Base-by-base conservation (phyloP, 768 basidiomycete genomes). In the Mrakia gelida region DNA sequence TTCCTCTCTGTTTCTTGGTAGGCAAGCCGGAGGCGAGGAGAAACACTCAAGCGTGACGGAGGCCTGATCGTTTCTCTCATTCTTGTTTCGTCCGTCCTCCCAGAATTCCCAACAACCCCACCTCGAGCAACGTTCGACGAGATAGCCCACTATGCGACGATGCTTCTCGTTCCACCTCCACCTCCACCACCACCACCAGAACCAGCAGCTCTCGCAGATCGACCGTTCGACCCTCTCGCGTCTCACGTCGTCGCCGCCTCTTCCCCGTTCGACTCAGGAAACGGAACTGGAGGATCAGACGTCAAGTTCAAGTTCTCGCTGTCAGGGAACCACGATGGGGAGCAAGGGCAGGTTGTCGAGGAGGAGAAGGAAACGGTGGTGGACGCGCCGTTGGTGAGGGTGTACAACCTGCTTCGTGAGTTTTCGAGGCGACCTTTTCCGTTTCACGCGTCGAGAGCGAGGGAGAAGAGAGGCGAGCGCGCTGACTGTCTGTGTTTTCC, bases 341-440 rank as follows among this genome's bases (percentile, higher is more conserved):
- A 26, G 16, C 30, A 32, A 15, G 68, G 6, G 8, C 32, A 34
- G 11, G 28, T n/a, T 2, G 38, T 16, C 1, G 30, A 45, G n/a
- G n/a, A 0, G 10, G 41, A 30, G 23, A 41, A 71, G 28, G 78
- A 75, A 21, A 43, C n/a, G 4, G 78, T 79, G 41, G 87, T 91
- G 23, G 94, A 97, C 81, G 88, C 92, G 38, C 95, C 95, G 16
- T 88, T 98, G 4, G 88, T 94, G 11, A 89, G 95, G 61, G 82
- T 94, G 10, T 95, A 89, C 85, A 96, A 95, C 81, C 92, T 96
- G 80, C 86, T 98, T 52, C 94, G 95, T 96, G 83, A 82, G 93
- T 84, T 8, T 16, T 43, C 18, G 49, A 13, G 8, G n/a, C n/a
- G n/a, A 32, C 6, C 81, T 6, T 41, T 41, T 16, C 30, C 11